These are phyloP conservation scores for Corylus avellana DNA, from an alignment of 306 rosid genomes.

Conservation along the genomic window DNA sequence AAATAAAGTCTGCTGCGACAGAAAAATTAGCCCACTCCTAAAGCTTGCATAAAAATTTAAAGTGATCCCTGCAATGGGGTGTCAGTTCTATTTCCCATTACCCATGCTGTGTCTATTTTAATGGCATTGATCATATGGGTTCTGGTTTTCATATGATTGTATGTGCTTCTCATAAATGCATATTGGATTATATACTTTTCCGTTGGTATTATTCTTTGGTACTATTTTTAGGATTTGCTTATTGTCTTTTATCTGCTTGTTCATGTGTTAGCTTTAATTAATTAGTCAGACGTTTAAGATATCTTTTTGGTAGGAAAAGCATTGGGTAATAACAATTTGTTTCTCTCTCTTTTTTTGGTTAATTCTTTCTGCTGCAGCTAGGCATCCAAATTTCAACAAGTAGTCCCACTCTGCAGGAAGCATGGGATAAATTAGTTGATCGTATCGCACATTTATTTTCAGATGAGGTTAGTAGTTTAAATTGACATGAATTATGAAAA, in stretches of 20 bases:
- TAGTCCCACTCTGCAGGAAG: conserved; percentile 56
- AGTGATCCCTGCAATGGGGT: neutral
- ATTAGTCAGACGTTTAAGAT: neutral
- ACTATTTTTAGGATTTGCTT: neutral
- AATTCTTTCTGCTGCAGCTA: conserved; percentile 56
- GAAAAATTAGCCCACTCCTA: neutral
- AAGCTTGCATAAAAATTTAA: neutral
- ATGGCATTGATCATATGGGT: neutral
- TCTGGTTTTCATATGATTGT: neutral
- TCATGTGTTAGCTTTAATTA: neutral
- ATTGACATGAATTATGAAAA: neutral
- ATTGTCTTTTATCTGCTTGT: neutral
- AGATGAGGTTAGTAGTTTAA: conserved; percentile 60
- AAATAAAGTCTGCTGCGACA: neutral
- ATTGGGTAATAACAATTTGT: neutral
- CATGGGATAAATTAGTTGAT: conserved; percentile 55
- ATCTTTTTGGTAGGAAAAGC: neutral
- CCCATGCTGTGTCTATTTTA: neutral
- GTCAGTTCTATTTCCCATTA: neutral
- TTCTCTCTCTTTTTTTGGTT: neutral
- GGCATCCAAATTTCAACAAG: conserved; percentile 42
- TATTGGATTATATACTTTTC: neutral
- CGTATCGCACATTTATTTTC: conserved; percentile 62
- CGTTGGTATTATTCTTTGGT: neutral
- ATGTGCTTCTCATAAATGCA: neutral